These are phyloP conservation scores for Nematocida minor DNA, from an alignment of 371 early-diverging fungal species.

Conservation along the genomic window DNA sequence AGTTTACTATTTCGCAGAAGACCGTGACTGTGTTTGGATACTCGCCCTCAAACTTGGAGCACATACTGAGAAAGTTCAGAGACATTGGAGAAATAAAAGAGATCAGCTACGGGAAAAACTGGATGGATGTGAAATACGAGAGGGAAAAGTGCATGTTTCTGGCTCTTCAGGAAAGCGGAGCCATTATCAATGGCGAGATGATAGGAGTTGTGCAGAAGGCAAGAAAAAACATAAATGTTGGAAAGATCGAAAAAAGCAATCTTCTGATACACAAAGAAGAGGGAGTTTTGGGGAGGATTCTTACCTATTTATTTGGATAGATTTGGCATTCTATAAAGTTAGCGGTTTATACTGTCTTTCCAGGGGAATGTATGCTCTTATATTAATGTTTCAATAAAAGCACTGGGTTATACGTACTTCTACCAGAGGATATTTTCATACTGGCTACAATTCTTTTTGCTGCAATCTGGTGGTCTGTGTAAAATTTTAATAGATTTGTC, in stretches of 20 bases:
- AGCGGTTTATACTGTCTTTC: too few relatives aligned
- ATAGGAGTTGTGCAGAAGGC: slow-evolving; percentile 59
- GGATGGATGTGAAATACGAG: slow-evolving; percentile 58
- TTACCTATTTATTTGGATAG: slow-evolving; percentile 63
- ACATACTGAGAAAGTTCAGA: slow-evolving; percentile 53
- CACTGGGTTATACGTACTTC: too few relatives aligned
- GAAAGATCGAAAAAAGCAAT: slow-evolving; percentile 26
- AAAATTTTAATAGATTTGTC: too few relatives aligned
- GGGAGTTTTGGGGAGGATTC: slow-evolving; percentile 55
- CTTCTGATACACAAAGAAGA: slow-evolving; percentile 57
- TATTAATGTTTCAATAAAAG: too few relatives aligned
- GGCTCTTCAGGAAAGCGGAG: slow-evolving; percentile 43
- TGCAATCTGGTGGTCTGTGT: too few relatives aligned
- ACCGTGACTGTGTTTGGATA: slow-evolving; percentile 59
- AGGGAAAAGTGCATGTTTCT: slow-evolving; percentile 35
- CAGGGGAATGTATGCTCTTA: too few relatives aligned
- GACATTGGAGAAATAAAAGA: slow-evolving; percentile 44
- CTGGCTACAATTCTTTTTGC: too few relatives aligned
- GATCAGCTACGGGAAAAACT: slow-evolving; percentile 63
- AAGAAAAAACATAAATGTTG: slow-evolving; percentile 30
- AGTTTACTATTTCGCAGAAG: background rate
- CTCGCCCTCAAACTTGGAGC: slow-evolving; percentile 52
- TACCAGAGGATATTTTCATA: too few relatives aligned
- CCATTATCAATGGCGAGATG: slow-evolving; percentile 62
- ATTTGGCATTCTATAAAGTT: too few relatives aligned